Evolutionary conservation across 306 rosid species (phyloP).

Genomic region (Sophora flavescens): DNA sequence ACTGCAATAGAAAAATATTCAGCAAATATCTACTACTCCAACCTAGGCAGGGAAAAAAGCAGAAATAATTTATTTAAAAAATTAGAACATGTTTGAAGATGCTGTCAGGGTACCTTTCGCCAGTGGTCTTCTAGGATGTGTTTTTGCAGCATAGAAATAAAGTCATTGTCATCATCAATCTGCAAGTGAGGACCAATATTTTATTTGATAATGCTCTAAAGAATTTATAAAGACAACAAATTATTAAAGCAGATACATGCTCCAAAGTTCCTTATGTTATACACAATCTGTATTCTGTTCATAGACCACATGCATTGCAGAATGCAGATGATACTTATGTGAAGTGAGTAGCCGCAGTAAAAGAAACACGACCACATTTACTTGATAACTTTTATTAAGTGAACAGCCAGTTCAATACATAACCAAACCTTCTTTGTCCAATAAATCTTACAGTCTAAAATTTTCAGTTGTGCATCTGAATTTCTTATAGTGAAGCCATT

Average conservation of each 20-base stretch:
- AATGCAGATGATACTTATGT: neutral
- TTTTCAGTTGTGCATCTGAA: conserved; percentile 13
- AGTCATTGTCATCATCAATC: conserved; percentile 74
- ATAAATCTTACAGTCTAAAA: conserved; percentile 28
- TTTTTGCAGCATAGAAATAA: conserved; percentile 72
- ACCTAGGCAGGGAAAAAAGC: neutral
- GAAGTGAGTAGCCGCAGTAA: conserved; percentile 13
- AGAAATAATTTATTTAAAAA: conserved; percentile 22
- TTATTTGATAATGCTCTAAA: conserved; percentile 23
- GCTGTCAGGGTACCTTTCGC: conserved; percentile 68
- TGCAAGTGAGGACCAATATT: conserved; percentile 48
- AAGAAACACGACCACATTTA: conserved; percentile 14
- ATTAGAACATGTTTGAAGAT: conserved; percentile 13
- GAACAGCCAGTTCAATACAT: conserved; percentile 6
- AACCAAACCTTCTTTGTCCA: conserved; percentile 23
- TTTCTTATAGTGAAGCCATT: neutral
- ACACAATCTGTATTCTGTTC: conserved; percentile 24
- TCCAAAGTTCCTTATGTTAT: conserved; percentile 18
- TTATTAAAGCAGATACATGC: conserved; percentile 33
- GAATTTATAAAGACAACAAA: conserved; percentile 26
- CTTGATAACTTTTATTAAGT: neutral
- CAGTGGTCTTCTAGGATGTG: conserved; percentile 80
- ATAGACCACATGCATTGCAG: conserved; percentile 20
- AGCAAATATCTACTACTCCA: conserved; percentile 17
- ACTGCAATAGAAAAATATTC: conserved; percentile 17